Evolutionary conservation across 2,329 filamentous ascomycete genomes (phyloP).

Genomic region (Hypoxylon sp.): DNA sequence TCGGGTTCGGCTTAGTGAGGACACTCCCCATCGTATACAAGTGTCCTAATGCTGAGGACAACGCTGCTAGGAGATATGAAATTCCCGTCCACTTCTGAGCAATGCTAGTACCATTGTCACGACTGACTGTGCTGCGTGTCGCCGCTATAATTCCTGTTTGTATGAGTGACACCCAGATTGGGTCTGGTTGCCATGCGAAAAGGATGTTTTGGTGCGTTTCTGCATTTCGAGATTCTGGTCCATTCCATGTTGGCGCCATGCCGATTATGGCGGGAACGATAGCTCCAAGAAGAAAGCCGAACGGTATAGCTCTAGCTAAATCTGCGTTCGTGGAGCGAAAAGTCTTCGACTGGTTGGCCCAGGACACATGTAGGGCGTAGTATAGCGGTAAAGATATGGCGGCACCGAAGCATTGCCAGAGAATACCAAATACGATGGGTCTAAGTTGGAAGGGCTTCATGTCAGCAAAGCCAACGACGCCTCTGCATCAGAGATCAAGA

Average conservation of each 20-base stretch:
- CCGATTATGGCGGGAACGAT: slow-evolving; percentile 44
- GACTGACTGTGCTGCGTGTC: neutral
- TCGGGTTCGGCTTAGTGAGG: slow-evolving; percentile 28
- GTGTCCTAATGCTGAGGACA: slow-evolving; percentile 41
- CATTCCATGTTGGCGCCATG: slow-evolving; percentile 48
- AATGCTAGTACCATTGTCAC: neutral
- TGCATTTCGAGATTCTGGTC: slow-evolving; percentile 37
- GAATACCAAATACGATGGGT: slow-evolving; percentile 45
- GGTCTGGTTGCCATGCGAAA: slow-evolving; percentile 47
- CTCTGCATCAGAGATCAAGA: neutral
- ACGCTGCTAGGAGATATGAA: slow-evolving; percentile 46
- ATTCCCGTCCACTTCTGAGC: slow-evolving; percentile 42
- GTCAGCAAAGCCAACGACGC: neutral
- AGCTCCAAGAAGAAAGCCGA: slow-evolving; percentile 49
- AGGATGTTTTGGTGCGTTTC: slow-evolving; percentile 47
- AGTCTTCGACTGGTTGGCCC: slow-evolving; percentile 35
- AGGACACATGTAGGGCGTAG: slow-evolving; percentile 46
- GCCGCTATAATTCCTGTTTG: neutral
- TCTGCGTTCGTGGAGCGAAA: slow-evolving; percentile 30
- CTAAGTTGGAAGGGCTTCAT: slow-evolving; percentile 29
- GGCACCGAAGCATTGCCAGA: slow-evolving; percentile 49
- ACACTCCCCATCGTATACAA: slow-evolving; percentile 43
- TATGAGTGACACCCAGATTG: slow-evolving; percentile 43
- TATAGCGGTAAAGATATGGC: slow-evolving; percentile 50
- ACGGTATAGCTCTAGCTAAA: slow-evolving; percentile 42